Base-by-base conservation (phyloP, 2,329 filamentous ascomycete species). In the Cercospora sp. region DNA sequence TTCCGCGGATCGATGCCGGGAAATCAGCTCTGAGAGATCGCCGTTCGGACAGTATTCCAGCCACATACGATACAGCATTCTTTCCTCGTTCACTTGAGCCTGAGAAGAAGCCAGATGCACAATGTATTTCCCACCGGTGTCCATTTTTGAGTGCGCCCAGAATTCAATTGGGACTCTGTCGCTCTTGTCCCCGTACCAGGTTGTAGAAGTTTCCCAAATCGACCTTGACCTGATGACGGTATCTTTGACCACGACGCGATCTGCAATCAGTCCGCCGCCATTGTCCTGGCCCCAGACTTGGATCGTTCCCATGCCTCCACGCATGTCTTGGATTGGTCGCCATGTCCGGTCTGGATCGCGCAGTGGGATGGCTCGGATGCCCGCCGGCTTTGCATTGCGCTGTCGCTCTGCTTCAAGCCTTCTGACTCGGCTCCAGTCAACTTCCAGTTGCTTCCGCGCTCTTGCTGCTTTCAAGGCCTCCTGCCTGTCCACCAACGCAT, bases 201-300 rank as follows among this genome's bases (percentile, higher is more conserved):
- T n/a, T 12, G 42, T n/a, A 5, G 8, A 36, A 7, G 31, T 18
- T 3, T 62, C 12, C 36, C 60, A 67, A n/a, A 18, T 20, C 31
- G 20, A 33, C 10, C 5, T 7, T 12, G n/a, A n/a, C 10, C 7
- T 39, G 8, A 57, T 20, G 6, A 39, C 10, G 9, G 66, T 68
- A 42, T 68, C 63, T 26, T 68, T 68, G n/a, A 33, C 30, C 6
- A 68, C 63, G 20, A 63, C 20, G 8, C 66, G 45, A 51, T 59
- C 66, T 3, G 57, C 30, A 5, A 68, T 53, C n/a, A 12, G 42
- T 3, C 63, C 33, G 6, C 58, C 6, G 3, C 42, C 58, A 28
- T 68, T 33, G 18, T 61, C 63, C 8, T 30, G 20, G 2, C 31
- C 62, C 39, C 53, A 65, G 12, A 65, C 63, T n/a, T 30, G 12